Conservation (phyloP, 1,139 yeast species). For the Scheffersomyces parashehatae region DNA sequence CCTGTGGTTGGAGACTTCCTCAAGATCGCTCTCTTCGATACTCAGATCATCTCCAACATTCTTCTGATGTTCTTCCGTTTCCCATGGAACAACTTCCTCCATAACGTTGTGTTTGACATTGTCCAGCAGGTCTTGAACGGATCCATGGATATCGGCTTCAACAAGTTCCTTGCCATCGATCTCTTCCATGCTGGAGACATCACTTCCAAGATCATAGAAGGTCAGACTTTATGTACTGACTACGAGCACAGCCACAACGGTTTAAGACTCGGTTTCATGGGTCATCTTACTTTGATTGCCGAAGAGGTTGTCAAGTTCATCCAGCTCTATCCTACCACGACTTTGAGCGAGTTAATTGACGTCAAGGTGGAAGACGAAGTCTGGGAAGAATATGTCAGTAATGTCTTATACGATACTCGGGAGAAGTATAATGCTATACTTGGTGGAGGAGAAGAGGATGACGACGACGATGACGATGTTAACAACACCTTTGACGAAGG, state of each 20-base stretch:
- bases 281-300: constrained; percentile 91
- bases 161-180: constrained; percentile 84
- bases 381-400: constrained; percentile 87
- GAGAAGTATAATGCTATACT: constrained; percentile 94
- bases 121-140: constrained; percentile 96
- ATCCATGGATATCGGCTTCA: constrained; percentile 86
- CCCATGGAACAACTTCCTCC: constrained; percentile 98
- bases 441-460: constrained; percentile 64
- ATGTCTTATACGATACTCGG: constrained; percentile 81
- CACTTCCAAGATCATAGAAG: constrained; percentile 76
- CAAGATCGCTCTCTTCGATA: constrained; percentile 83
- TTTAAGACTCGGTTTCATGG: constrained; percentile 92
- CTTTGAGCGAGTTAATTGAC: constrained; percentile 61
- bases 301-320: constrained; percentile 97
- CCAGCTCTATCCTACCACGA: constrained; percentile 65
- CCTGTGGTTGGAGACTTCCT: constrained; percentile 91
- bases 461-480: constrained; percentile 37
- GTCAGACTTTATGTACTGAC: constrained; percentile 73
- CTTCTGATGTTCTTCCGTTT: constrained; percentile 83
- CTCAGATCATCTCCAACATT: constrained; percentile 74
- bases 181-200: constrained; percentile 78
- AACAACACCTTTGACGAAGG: constrained; percentile 54
- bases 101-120: constrained; percentile 95
- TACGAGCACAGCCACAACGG: constrained; percentile 63
- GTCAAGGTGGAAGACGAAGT: constrained; percentile 57